phyloP scores from a whole-genome alignment of 2,329 filamentous ascomycete genomes.

The Penicillium sp. region DNA sequence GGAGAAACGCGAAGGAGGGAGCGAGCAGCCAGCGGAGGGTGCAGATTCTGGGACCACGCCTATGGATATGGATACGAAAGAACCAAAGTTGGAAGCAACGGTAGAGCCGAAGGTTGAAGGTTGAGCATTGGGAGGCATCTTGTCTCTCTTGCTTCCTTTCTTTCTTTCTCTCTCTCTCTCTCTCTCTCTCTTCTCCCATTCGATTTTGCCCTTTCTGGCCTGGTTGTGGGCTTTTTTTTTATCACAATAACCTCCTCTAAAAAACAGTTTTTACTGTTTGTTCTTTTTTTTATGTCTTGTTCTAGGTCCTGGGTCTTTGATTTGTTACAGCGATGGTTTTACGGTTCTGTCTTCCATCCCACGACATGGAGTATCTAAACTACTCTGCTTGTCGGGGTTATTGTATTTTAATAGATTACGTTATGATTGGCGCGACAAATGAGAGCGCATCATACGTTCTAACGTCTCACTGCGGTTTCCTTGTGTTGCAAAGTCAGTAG shows the following conservation, averaged over 20 bases:
- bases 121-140: constrained; percentile 27
- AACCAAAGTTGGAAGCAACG: too few species aligned
- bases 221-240: constrained; percentile 3
- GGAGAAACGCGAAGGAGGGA: constrained; percentile 15
- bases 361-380: background rate
- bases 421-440: background rate
- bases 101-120: constrained; percentile 30
- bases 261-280: background rate
- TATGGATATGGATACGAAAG: constrained; percentile 44
- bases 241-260: background rate
- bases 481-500: background rate
- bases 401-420: constrained; percentile 9
- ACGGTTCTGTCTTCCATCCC: background rate
- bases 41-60: constrained; percentile 36
- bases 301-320: constrained; percentile 1
- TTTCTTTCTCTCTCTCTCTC: constrained; percentile 1
- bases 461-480: background rate
- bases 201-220: constrained; percentile 1
- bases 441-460: background rate
- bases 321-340: constrained; percentile 15
- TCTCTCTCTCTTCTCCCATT: background rate
- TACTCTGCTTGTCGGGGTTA: background rate
- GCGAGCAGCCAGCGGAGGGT: constrained; percentile 14
- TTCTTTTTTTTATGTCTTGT: background rate
- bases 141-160: background rate